Conservation (phyloP, 192 early-diverging fungal genomes). For the Coemansia sp. region DNA sequence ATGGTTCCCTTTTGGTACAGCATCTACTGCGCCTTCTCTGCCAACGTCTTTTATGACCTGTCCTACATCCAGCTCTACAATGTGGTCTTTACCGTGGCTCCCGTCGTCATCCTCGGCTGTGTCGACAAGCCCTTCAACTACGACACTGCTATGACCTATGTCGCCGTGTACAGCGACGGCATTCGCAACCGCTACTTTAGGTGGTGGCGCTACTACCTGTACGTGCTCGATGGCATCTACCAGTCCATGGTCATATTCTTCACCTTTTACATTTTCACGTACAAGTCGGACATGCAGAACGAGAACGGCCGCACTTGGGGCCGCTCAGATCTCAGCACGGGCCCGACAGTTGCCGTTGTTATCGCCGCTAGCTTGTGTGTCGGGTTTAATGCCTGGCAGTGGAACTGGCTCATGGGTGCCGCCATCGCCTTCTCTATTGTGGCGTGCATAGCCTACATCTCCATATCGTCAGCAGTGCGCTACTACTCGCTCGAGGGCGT, state of each 20-base stretch:
- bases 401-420: conserved; percentile 71
- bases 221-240: conserved; percentile 87
- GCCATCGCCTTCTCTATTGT: conserved; percentile 64
- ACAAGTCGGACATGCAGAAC: conserved; percentile 53
- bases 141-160: conserved; percentile 59
- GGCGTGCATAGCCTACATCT: conserved; percentile 65
- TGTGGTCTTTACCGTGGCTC: conserved; percentile 77
- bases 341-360: conserved; percentile 71
- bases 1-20: conserved; percentile 88
- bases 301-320: conserved; percentile 55
- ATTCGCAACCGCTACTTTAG: conserved; percentile 79
- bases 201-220: conserved; percentile 80
- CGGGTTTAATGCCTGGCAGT: conserved; percentile 66
- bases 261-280: conserved; percentile 63
- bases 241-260: conserved; percentile 78
- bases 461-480: conserved; percentile 60
- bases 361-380: conserved; percentile 76
- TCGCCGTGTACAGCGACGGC: conserved; percentile 60
- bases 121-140: conserved; percentile 75
- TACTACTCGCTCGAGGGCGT: conserved; percentile 69
- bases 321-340: conserved; percentile 70
- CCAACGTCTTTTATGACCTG: conserved; percentile 77
- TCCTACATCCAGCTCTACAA: conserved; percentile 84
- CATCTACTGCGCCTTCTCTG: conserved; percentile 80
- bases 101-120: conserved; percentile 67